Evolutionary conservation across 2,329 filamentous ascomycete species (phyloP), one percentile per base, ranked within the genome.

Genomic region (Plenodomus lindquistii): DNA sequence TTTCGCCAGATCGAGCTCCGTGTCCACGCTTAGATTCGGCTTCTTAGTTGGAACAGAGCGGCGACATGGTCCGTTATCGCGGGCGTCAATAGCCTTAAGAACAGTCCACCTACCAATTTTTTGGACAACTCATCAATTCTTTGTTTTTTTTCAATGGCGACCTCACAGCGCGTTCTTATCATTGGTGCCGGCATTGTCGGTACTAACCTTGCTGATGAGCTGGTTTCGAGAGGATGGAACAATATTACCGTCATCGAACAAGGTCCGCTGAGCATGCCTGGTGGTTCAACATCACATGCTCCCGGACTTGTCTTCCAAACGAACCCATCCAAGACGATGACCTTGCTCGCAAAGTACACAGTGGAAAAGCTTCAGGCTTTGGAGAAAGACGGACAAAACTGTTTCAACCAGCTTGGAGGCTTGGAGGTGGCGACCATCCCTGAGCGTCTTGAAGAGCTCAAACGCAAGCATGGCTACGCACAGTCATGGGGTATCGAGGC

Each of bases 191-290:
- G 84, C 40, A 85, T 86, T 48, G 84, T 86, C 48, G 84, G 84
- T 39, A 77, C 79, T 48, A 86, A 86, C 50, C 70, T 86, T 40
- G 84, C 84, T 40, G 84, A 86, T 58, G 84, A 86, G 75, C 77
- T 86, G 60, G 76, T 83, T 56, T 75, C 76, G 19, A 78, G 82
- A 60, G 84, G 84, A 73, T 86, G 84, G 83, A 78, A 66, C 44
- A 70, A 85, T 65, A 83, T 86, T 65, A 86, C 83, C 16, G 83
- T 86, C 41, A 71, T 86, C 53, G 84, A 86, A 55, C 84, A 86
- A 66, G 84, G 84, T 0, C 84, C 84, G 2, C 65, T 86, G 54
- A 71, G 75, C 48, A 80, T 86, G 77, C 84, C 84, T 0, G 84
- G 84, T 20, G 84, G 84, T 37, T 86, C 84, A 21, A 86, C 84